Base-by-base conservation (phyloP, 1,284 basidiomycete genomes). In the Heterobasidion occidentale region DNA sequence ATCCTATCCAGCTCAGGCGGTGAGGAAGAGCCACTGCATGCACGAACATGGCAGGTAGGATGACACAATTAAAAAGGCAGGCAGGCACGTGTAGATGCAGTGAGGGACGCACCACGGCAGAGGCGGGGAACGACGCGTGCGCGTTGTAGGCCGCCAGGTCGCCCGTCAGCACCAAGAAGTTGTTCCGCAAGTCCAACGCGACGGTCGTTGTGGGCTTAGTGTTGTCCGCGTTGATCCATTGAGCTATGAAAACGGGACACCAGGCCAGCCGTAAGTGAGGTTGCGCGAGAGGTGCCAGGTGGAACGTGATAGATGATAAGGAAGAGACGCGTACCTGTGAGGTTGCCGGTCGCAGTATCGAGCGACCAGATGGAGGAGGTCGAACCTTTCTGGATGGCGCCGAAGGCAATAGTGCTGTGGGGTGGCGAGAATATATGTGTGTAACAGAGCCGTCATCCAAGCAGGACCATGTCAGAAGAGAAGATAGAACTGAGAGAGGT, bases 281-380 rank as follows among this genome's bases (percentile, higher is more conserved):
- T 51, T 7, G 27, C 50, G 50, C 27, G 15, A 42, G 38, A 8
- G 49, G 17, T 15, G n/a, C 14, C 15, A 46, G 9, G 19, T 15
- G 20, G 12, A 12, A 45, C 20, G 9, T 20, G 7, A 7, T 14
- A 17, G 20, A 46, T 9, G 33, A 53, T 33, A 46, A 53, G 1
- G 42, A 34, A 33, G 19, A 34, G 20, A 27, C 6, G 36, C 54
- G 36, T 15, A 55, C 54, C 47, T 11, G 46, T 55, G 46, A 55
- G 47, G 36, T 19, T 36, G 42, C 54, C 54, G 9, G 36, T 55
- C n/a, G 47, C 15, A 11, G 7, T 8, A 36, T 55, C 54, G 20
- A 55, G 36, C 9, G 54, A 47, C 54, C 54, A 55, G 46, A 55
- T 50, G 9, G 45, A 36, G 35, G 54, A 33, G 7, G 46, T 51